A percentile compares a stretch with the other conserved stretches of the same genome.
Conservation (phyloP, 2,329 filamentous ascomycete species). For the Claviceps citrina region DNA sequence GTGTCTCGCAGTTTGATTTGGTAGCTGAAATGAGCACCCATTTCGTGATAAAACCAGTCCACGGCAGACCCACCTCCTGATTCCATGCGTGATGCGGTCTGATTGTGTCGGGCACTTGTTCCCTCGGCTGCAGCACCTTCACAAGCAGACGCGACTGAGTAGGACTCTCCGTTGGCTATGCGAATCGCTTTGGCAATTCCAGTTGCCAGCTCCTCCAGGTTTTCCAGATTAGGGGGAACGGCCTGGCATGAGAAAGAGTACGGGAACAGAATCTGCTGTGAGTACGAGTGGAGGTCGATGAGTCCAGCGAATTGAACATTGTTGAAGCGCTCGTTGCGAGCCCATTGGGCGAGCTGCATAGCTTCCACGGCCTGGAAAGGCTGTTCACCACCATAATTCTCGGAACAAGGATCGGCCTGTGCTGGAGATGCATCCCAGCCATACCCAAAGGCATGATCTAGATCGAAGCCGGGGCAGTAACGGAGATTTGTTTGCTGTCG, state of each 20-base stretch:
- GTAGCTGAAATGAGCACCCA: slow-evolving; percentile 71
- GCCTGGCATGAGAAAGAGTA: slow-evolving; percentile 72
- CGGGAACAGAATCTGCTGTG: slow-evolving; percentile 85
- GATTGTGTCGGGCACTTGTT: slow-evolving; percentile 11
- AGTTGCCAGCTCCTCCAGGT: slow-evolving; percentile 75
- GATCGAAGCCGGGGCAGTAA: slow-evolving; percentile 76
- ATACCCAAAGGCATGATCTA: slow-evolving; percentile 76
- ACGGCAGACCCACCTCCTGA: slow-evolving; percentile 70
- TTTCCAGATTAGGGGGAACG: slow-evolving; percentile 74
- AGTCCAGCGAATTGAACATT: slow-evolving; percentile 69
- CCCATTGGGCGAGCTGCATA: slow-evolving; percentile 62
- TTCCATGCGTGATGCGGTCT: slow-evolving; percentile 39
- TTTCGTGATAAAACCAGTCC: slow-evolving; percentile 89
- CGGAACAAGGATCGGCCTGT: slow-evolving; percentile 69
- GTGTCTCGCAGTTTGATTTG: slow-evolving; percentile 90
- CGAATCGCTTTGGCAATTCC: slow-evolving; percentile 83
- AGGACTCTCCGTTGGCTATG: slow-evolving; percentile 58
- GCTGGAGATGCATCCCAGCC: slow-evolving; percentile 60
- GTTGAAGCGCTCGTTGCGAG: slow-evolving; percentile 59
- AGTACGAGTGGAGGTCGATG: slow-evolving; percentile 86
- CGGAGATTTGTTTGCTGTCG: slow-evolving; percentile 66
- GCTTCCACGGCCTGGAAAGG: slow-evolving; percentile 78
- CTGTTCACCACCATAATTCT: slow-evolving; percentile 69
- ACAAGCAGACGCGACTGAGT: slow-evolving; percentile 71
- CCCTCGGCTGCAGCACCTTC: slow-evolving; percentile 48